Base-by-base conservation (phyloP, 2,329 filamentous ascomycete species). In the Sarocladium brachiariae region DNA sequence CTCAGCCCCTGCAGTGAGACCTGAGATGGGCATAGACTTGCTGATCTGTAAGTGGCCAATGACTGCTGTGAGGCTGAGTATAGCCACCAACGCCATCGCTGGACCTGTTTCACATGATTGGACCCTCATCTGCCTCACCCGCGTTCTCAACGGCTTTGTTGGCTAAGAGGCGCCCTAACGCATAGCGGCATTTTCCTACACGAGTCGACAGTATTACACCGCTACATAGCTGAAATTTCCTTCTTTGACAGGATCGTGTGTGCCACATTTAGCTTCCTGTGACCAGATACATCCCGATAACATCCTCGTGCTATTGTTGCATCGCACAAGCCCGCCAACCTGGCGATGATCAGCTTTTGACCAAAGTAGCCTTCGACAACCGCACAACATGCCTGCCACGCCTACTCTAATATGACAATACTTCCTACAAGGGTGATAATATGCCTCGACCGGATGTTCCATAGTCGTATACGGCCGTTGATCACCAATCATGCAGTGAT, bases 1-100 rank as follows among this genome's bases (percentile, higher is more conserved):
- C 31, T 49, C 46, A 49, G 46, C 46, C 27, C 46, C 46, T 37
- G 46, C 46, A 49, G 37, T 37, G 46, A 30, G 35, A 49, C 46
- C 31, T 25, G n/a, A 49, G 31, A 19, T 21, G 25, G 7, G 25
- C 27, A 47, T 24, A 16, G 33, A 47, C 43, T 14, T 47, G 43
- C 43, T 31, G 43, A 47, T 47, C 43, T 14, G 11, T 25, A 16
- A n/a, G 21, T 25, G 43, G 14, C 27, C 9, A 18, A 8, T 18
- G 27, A n/a, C 27, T 16, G 43, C 27, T n/a, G 27, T 47, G 43
- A 49, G 46, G 46, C 46, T 49, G 46, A 49, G 46, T 16, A 31
- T 21, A 33, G 43, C 39, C 43, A 47, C 43, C 43, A 33, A 31
- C 25, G 43, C 43, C 24, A 4, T 33, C 27, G 25, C 4, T 14